Evolutionary conservation across 1,284 basidiomycete genomes (phyloP), one percentile per base, ranked within the genome.

Genomic region (Fistulinella cinereoalba): DNA sequence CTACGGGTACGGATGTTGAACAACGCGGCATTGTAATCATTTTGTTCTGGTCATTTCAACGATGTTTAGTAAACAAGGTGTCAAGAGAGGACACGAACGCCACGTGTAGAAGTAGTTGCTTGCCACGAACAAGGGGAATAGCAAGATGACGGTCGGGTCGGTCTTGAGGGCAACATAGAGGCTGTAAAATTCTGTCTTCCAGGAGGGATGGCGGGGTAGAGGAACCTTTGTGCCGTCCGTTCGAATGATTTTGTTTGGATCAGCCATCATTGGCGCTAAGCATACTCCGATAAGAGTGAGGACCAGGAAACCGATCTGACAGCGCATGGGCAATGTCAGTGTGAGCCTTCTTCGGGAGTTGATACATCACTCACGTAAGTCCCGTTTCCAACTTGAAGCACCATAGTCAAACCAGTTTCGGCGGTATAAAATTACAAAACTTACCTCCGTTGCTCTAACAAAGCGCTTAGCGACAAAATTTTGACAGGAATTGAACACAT

Each of bases 31-130:
- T 79, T 79, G 60, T 67, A 79, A 48, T 74, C 76, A 48, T 78
- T 79, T 56, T 72, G 71, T 49, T 77, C 75, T 76, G 45, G 12
- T 41, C 31, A 18, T 41, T 34, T 29, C 21, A 18, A 43, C 1
- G 24, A 16, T 2, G 21, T 24, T 55, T 21, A 48, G 11, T 7
- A 44, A 40, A 16, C 2, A 32, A 16, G 8, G 23, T 3, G 8
- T 31, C 6, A 9, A 21, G 12, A 22, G 28, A 16, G 23, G 13
- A 33, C 18, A 48, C 65, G 49, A 33, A 67, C 65, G 62, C 62
- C 62, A 64, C 1, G 62, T 67, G 39, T 88, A 86, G 64, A 88
- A 88, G 77, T 84, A 89, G 62, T 88, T 88, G 37, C 81, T 82
- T 5, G 82, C 78, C 49, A 88, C 75, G 67, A 83, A 84, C 76